Conservation (phyloP, 225 moss, liverwort and hornwort genomes). For the Polytrichum commune region DNA sequence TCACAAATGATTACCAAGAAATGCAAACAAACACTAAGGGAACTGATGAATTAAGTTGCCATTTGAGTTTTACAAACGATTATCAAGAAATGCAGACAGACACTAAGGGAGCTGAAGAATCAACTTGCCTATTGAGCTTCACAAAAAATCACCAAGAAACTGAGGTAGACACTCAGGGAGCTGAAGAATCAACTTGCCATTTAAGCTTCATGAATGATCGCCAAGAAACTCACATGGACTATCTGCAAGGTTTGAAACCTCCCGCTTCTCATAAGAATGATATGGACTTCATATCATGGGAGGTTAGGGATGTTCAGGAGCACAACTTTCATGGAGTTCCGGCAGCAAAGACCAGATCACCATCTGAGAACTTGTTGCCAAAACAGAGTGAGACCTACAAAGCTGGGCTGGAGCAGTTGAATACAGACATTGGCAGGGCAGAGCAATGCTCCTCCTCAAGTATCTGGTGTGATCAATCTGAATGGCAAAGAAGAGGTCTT, state of each 20-base stretch:
- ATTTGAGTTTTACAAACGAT: too few species aligned
- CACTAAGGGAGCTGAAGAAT: too few species aligned
- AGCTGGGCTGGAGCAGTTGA: constrained; percentile 20
- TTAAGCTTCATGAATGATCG: constrained; percentile 5
- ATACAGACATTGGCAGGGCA: constrained; percentile 9
- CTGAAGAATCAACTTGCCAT: constrained; percentile 20
- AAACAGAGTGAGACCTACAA: background rate
- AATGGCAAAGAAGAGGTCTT: constrained; percentile 12
- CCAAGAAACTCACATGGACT: constrained; percentile 12
- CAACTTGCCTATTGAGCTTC: background rate
- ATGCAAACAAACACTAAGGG: too few species aligned
- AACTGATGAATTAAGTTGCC: too few species aligned
- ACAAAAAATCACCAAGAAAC: constrained; percentile 5
- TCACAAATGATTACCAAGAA: too few species aligned
- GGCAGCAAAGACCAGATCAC: constrained; percentile 20
- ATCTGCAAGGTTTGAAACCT: constrained; percentile 15
- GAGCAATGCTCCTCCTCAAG: constrained; percentile 39
- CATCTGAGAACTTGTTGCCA: constrained; percentile 12
- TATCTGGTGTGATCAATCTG: constrained; percentile 13
- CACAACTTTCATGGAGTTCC: constrained; percentile 22
- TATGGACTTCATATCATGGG: constrained; percentile 19
- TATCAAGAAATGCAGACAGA: too few species aligned
- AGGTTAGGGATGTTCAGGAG: constrained; percentile 14
- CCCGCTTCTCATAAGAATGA: constrained; percentile 13
- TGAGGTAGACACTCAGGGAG: background rate